A percentile compares a stretch with the other conserved stretches of the same genome.
Evolutionary conservation across 768 basidiomycete species (phyloP).

Genomic region (Tricholoma bakamatsutake): DNA sequence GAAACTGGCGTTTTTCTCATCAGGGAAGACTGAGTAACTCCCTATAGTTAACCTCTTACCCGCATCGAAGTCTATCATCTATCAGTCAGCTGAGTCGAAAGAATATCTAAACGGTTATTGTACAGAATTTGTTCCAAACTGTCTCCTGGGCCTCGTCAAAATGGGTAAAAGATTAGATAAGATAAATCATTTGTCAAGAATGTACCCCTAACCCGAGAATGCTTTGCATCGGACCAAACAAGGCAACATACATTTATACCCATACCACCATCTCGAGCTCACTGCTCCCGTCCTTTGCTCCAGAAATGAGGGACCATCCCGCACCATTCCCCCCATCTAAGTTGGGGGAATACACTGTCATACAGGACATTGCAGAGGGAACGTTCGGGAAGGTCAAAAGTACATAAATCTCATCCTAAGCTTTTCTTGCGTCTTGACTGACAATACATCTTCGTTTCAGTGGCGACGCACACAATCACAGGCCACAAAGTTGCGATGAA

Average conservation of each 20-base stretch:
- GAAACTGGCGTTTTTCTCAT: too few species aligned
- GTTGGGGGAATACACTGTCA: constrained; percentile 88
- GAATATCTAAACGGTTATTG: too few species aligned
- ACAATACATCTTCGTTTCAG: constrained; percentile 33
- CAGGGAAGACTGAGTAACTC: too few species aligned
- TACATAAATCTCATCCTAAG: constrained; percentile 36
- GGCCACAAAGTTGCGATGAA: constrained; percentile 98
- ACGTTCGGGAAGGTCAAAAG: constrained; percentile 99
- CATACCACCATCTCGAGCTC: constrained; percentile 23
- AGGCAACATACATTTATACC: constrained; percentile 20
- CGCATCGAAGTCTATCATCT: too few species aligned
- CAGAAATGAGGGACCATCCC: constrained; percentile 25
- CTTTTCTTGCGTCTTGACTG: constrained; percentile 12
- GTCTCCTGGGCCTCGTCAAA: too few species aligned
- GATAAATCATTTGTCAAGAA: not conserved
- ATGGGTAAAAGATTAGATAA: not conserved
- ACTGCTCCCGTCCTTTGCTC: constrained; percentile 12
- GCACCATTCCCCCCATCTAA: constrained; percentile 52
- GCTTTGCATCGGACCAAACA: constrained; percentile 11
- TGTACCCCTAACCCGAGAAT: constrained; percentile 2
- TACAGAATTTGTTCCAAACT: too few species aligned
- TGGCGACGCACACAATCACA: constrained; percentile 91
- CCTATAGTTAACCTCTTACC: too few species aligned
- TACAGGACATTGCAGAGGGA: constrained; percentile 87
- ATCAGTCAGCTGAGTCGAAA: too few species aligned